These are phyloP conservation scores for Priceomyces haplophilus DNA, from an alignment of 805 yeast species.

Conservation along the genomic window DNA sequence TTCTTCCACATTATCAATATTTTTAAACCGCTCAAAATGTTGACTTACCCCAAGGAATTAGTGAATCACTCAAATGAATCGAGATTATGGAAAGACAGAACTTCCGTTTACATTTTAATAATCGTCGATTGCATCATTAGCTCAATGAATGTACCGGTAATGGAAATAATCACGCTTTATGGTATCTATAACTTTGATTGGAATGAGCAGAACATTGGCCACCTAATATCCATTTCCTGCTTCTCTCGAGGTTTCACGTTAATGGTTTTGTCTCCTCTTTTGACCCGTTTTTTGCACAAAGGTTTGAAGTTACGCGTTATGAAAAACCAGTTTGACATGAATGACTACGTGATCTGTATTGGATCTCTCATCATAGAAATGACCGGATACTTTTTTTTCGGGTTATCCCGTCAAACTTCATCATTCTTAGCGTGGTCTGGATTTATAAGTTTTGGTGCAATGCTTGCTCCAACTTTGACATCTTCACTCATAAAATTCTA, in stretches of 20 bases:
- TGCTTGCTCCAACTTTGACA: conserved; percentile 57
- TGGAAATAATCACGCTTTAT: conserved; percentile 47
- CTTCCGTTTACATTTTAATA: conserved; percentile 48
- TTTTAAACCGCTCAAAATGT: conserved; percentile 47
- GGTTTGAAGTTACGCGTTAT: conserved; percentile 29
- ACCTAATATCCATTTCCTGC: conserved; percentile 52
- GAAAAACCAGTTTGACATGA: conserved; percentile 47
- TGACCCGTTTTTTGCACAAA: conserved; percentile 35
- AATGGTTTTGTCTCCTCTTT: conserved; percentile 50
- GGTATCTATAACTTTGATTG: conserved; percentile 53
- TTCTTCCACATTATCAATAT: conserved; percentile 17
- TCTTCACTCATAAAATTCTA: conserved; percentile 60
- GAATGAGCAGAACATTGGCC: conserved; percentile 54
- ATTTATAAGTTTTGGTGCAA: conserved; percentile 46
- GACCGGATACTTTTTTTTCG: conserved; percentile 33
- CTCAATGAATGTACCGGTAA: conserved; percentile 36
- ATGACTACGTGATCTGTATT: conserved; percentile 43
- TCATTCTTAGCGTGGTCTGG: conserved; percentile 31
- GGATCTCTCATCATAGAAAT: conserved; percentile 38
- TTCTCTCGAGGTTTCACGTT: conserved; percentile 47
- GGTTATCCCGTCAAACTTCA: conserved; percentile 25
- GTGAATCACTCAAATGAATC: conserved; percentile 17
- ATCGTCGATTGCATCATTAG: conserved; percentile 40
- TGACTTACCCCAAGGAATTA: conserved; percentile 49
- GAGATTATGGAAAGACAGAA: conserved; percentile 19